Percentiles rank a stretch among this genome's conserved stretches.
Evolutionary conservation across 177 flowering plant genomes (phyloP).

Genomic region (Telopea speciosissima): DNA sequence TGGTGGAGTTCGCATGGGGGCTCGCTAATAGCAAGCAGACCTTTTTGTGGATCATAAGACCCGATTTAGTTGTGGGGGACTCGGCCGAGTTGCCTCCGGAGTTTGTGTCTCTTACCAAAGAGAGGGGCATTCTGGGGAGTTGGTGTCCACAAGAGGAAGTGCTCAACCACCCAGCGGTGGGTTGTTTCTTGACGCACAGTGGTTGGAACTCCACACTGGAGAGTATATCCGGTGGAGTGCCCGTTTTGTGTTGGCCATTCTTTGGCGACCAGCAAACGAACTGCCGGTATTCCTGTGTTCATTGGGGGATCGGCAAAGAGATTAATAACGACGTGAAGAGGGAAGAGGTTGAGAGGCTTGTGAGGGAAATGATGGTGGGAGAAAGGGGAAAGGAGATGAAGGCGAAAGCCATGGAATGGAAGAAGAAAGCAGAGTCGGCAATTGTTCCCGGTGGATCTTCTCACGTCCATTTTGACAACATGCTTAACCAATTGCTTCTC

Average conservation of each 20-base stretch:
- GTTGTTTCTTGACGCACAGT: constrained; percentile 17
- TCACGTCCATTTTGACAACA: no score
- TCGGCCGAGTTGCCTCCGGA: constrained; percentile 20
- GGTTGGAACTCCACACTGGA: constrained; percentile 35
- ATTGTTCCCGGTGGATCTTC: no score
- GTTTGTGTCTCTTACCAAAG: constrained; percentile 21
- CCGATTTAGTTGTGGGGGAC: constrained; percentile 25
- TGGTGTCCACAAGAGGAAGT: constrained; percentile 50
- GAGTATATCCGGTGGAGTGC: constrained; percentile 27
- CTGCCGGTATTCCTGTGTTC: constrained; percentile 16
- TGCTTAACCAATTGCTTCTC: no score
- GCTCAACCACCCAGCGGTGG: constrained; percentile 34
- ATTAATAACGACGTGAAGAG: constrained; percentile 12
- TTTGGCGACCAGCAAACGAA: constrained; percentile 32
- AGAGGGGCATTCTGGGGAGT: constrained; percentile 24
- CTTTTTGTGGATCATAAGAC: constrained; percentile 38
- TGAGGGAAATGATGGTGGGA: no score
- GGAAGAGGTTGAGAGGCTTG: no score
- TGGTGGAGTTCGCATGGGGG: constrained; percentile 47
- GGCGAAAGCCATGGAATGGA: no score
- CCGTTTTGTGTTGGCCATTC: constrained; percentile 37
- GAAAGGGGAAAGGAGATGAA: no score
- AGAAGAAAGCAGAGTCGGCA: no score
- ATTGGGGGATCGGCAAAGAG: constrained; percentile 35
- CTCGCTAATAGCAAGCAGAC: constrained; percentile 25